Base-by-base conservation (phyloP, 2,329 filamentous ascomycete genomes). In the Trichoderma sp. region DNA sequence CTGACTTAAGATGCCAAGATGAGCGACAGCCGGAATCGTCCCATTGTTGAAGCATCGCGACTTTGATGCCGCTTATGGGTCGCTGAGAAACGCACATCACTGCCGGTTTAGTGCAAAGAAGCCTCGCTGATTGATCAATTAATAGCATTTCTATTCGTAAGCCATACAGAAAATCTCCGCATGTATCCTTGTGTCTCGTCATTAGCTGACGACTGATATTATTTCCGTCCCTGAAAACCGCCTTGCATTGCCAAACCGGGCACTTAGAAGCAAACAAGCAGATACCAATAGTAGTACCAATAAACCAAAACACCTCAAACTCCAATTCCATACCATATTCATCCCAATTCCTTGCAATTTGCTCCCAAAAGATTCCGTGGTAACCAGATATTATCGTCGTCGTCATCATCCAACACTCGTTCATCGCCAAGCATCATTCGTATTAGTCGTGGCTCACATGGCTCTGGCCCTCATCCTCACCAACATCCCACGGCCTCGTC, bases 401-500 rank as follows among this genome's bases (percentile, higher is more conserved):
- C 63, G 4, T 39, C 50, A 6, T 36, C 13, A 20, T 65, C 34
- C 13, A 50, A 30, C 20, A 13, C 63, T 66, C 20, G 23, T 50
- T 43, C 15, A 8, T 43, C n/a, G 43, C 9, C 43, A 20, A 50
- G n/a, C n/a, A 50, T 43, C 39, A 20, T 47, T 43, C 39, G 28
- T 47, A n/a, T 63, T 47, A 30, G 23, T 65, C 62, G 39, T 65
- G 63, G 63, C 47, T 65, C 63, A 53, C 63, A 65, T 47, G 34
- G 11, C 53, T 58, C 11, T 58, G 20, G 11, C 64, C 59, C 55
- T 68, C 65, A 17, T 68, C 65, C 15, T 68, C 34, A 11, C 65
- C 65, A 47, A 68, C 28, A 17, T 68, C 65, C 65, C 55, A 59
- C 36, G 53, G 55, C n/a, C 53, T 68, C 65, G 55, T 68, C 36